Evolutionary conservation across 257 asterid species (phyloP).

Genomic region (Mitragyna speciosa): DNA sequence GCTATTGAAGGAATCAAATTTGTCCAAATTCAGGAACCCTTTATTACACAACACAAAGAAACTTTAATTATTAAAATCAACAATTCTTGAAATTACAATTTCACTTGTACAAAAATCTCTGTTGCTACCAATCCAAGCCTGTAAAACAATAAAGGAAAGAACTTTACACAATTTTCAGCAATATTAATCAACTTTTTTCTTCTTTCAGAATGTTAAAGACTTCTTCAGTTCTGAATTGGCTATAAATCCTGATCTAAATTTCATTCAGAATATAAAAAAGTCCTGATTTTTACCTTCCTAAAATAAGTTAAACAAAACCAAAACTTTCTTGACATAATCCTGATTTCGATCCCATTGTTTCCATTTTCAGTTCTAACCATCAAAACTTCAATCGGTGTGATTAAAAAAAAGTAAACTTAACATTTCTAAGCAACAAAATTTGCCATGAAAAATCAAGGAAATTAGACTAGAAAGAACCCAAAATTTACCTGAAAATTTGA

Average conservation of each 20-base stretch:
- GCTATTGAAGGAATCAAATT: background rate
- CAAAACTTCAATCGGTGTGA: too few relatives aligned
- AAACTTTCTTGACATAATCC: background rate
- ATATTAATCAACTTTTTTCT: background rate
- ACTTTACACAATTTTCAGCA: background rate
- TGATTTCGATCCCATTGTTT: background rate
- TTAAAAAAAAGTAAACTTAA: background rate
- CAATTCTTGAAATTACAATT: background rate
- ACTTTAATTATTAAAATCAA: background rate
- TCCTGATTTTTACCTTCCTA: background rate
- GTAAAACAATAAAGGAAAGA: too few relatives aligned
- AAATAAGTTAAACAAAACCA: background rate
- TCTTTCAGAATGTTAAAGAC: too few relatives aligned
- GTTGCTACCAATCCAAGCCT: background rate
- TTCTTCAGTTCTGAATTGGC: background rate
- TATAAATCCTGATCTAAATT: background rate
- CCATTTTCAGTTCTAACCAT: background rate
- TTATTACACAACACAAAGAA: background rate
- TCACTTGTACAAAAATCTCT: background rate
- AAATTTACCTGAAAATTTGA: slow-evolving; percentile 20
- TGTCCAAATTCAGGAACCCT: background rate
- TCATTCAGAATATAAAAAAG: background rate
- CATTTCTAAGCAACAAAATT: background rate
- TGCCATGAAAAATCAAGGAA: slow-evolving; percentile 1
- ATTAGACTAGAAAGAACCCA: background rate